A percentile compares a stretch with the other conserved stretches of the same genome.
phyloP scores from a whole-genome alignment of 306 rosid genomes.

The Dryas drummondii region DNA sequence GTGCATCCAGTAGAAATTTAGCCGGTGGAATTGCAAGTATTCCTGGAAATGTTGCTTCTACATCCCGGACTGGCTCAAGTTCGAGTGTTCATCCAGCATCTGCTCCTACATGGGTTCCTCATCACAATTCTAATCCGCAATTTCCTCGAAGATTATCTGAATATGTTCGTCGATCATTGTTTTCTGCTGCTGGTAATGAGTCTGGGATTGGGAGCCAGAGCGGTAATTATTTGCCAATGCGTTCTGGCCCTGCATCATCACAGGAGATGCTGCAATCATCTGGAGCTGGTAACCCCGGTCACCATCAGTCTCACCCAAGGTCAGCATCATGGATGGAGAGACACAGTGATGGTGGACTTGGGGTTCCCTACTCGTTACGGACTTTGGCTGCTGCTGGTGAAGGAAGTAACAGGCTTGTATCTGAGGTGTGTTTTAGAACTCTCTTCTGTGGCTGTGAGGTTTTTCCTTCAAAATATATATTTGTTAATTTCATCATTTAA shows the following conservation, averaged over 20 bases:
- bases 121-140: conserved; percentile 58
- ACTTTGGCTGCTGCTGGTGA: conserved; percentile 63
- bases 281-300: conserved; percentile 47
- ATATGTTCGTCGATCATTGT: conserved; percentile 68
- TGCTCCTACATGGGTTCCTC: conserved; percentile 66
- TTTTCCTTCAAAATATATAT: conserved; percentile 1
- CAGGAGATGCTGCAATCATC: conserved; percentile 56
- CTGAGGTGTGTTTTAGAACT: conserved; percentile 69
- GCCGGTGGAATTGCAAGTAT: conserved; percentile 44
- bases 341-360: conserved; percentile 62
- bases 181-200: conserved; percentile 61
- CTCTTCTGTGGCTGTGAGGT: conserved; percentile 16
- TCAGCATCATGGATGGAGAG: conserved; percentile 71
- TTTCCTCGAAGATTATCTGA: conserved; percentile 78
- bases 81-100: conserved; percentile 56
- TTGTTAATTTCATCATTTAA: background rate
- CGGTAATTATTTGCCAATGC: conserved; percentile 50
- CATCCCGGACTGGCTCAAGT: conserved; percentile 51
- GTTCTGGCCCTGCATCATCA: conserved; percentile 48
- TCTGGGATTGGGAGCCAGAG: conserved; percentile 64
- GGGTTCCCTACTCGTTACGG: conserved; percentile 73
- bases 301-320: conserved; percentile 52
- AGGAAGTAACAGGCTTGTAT: conserved; percentile 79
- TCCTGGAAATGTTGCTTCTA: conserved; percentile 69
- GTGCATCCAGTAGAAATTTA: conserved; percentile 36